A percentile compares a stretch with the other conserved stretches of the same genome.
Evolutionary conservation across 106 monocot genomes (phyloP).

Genomic region (Dactylorhiza incarnata): DNA sequence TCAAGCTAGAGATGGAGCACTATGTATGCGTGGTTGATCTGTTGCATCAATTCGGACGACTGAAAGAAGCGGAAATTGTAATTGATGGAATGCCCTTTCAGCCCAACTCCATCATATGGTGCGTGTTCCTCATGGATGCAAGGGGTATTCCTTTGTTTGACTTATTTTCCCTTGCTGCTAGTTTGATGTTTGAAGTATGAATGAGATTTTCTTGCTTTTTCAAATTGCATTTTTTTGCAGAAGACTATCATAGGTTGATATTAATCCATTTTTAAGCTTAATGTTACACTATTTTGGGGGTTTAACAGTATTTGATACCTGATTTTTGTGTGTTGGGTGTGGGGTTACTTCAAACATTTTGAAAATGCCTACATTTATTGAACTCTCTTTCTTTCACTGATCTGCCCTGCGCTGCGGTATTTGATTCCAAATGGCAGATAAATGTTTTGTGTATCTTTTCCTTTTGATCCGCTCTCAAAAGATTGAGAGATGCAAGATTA

Average conservation of each 20-base stretch:
- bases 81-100: conserved; percentile 65
- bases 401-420: too few species aligned
- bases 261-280: neutral
- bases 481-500: too few species aligned
- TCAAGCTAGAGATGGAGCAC: conserved; percentile 67
- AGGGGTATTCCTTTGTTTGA: conserved; percentile 16
- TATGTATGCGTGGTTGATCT: conserved; percentile 60
- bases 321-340: too few species aligned
- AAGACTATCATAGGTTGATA: neutral
- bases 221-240: neutral
- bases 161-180: neutral
- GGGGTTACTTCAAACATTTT: neutral
- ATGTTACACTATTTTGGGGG: neutral
- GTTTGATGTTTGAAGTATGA: neutral
- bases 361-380: neutral
- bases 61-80: conserved; percentile 57
- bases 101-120: conserved; percentile 52
- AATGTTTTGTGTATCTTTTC: too few species aligned
- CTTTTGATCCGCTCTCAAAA: too few species aligned
- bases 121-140: conserved; percentile 62
- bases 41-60: conserved; percentile 46
- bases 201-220: neutral
- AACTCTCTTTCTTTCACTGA: neutral
- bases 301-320: neutral
- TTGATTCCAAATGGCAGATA: too few species aligned